Conservation (phyloP, 1,284 basidiomycete genomes). For the Termitomyces sp. region DNA sequence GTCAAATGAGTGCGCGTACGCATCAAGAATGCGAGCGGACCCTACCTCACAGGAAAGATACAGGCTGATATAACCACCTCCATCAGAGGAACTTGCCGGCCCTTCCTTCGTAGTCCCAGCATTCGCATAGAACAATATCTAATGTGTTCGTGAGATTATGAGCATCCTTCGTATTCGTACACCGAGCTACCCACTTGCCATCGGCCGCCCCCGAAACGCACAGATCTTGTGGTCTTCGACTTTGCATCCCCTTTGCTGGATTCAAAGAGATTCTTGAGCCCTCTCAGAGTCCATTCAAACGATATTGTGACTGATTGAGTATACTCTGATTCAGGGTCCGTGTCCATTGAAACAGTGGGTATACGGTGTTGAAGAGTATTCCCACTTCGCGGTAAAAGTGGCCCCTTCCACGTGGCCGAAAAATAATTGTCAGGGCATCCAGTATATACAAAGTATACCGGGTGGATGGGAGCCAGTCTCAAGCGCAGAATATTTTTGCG, state of each 20-base stretch:
- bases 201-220: conserved; percentile 59
- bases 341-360: neutral
- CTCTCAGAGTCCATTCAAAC: conserved; percentile 74
- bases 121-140: conserved; percentile 82
- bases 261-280: conserved; percentile 68
- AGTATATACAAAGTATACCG: too few species aligned
- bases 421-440: too few species aligned
- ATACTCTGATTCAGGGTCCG: conserved; percentile 24
- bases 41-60: conserved; percentile 76
- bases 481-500: too few species aligned
- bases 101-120: conserved; percentile 54
- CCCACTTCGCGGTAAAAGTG: too few species aligned
- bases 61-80: conserved; percentile 56
- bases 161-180: neutral
- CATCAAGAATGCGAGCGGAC: neutral
- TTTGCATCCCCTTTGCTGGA: conserved; percentile 66
- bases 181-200: conserved; percentile 50
- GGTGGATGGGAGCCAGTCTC: too few species aligned
- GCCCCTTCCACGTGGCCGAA: too few species aligned
- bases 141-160: neutral
- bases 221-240: conserved; percentile 66
- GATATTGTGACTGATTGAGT: conserved; percentile 58
- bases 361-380: neutral
- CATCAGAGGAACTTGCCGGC: conserved; percentile 26
- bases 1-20: conserved; percentile 5